Base-by-base conservation (phyloP, 805 yeast genomes). In the Nakazawaea holstii region DNA sequence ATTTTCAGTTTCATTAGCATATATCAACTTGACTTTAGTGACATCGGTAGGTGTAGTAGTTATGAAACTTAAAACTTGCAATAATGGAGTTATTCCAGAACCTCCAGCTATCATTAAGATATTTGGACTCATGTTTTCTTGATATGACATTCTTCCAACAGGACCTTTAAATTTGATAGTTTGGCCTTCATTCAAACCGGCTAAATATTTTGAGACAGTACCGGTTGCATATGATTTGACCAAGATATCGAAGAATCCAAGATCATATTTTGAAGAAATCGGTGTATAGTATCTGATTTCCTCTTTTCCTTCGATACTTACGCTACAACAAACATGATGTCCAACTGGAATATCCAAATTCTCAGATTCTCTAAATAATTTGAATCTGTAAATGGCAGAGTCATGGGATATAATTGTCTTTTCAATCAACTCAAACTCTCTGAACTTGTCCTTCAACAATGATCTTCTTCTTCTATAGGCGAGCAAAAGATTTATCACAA, bases 21-120 rank as follows among this genome's bases (percentile, higher is more conserved):
- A 87, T 44, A 87, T 70, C 53, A 87, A 65, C 2, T 79, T 71
- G 46, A 87, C 71, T 45, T 74, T 72, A 33, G 92, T 84, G 30
- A 60, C 33, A 61, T 85, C 91, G 49, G 74, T 80, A 3, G 88
- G 82, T 27, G 82, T 79, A 14, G 90, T 84, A 52, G 84, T 77
- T 43, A 85, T 73, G 50, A 77, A 77, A 51, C 86, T 81, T 45
- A 87, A 70, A 13, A 91, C 84, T 66, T 90, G 95, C 59, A 86
- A 74, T 67, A 88, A 82, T 35, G 97, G 97, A 8, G 97, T 88
- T 53, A 91, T 84, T 45, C 97, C 95, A 0, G 92, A 80, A 15
- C 95, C 95, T 55, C 94, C 95, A 7, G 91, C 92, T 55, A 87
- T 72, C 68, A 87, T 73, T 15, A 82, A 80, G 49, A 87, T 71